Conservation (phyloP, 192 early-diverging fungal species). For the Podila epigama region DNA sequence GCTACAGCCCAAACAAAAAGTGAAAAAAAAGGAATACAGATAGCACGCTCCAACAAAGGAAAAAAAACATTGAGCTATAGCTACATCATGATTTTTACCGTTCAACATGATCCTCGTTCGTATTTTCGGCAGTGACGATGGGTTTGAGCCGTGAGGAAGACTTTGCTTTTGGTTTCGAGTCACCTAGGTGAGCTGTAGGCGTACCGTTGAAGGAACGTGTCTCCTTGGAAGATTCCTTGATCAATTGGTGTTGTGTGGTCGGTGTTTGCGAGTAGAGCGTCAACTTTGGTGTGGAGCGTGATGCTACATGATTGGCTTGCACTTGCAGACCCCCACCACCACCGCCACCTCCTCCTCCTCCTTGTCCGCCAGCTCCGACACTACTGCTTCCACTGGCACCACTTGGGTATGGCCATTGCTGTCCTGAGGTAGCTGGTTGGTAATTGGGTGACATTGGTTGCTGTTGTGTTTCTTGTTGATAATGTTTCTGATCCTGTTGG, state of each 20-base stretch:
- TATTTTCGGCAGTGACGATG: conserved; percentile 24
- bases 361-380: not conserved
- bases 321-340: conserved; percentile 5
- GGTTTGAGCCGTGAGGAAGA: conserved; percentile 36
- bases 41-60: not conserved
- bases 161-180: conserved; percentile 42
- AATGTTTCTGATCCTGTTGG: not conserved
- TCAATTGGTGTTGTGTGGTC: conserved; percentile 20
- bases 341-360: not conserved
- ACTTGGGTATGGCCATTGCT: conserved; percentile 24
- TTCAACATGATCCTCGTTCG: conserved; percentile 40
- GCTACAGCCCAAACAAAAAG: not conserved
- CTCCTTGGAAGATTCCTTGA: conserved; percentile 40
- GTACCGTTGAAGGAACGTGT: conserved; percentile 42
- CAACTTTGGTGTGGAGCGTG: conserved; percentile 40
- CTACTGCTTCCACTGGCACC: not conserved
- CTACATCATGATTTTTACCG: conserved; percentile 7
- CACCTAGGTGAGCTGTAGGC: conserved; percentile 21
- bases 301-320: conserved; percentile 28
- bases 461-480: conserved; percentile 10
- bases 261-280: conserved; percentile 24
- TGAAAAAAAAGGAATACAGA: not conserved
- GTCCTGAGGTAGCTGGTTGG: not conserved
- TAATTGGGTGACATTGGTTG: not conserved
- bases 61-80: not conserved